Percentiles rank a stretch among this genome's conserved stretches.
phyloP scores from a whole-genome alignment of 169 alveolate species.

The Plasmodium relictum region DNA sequence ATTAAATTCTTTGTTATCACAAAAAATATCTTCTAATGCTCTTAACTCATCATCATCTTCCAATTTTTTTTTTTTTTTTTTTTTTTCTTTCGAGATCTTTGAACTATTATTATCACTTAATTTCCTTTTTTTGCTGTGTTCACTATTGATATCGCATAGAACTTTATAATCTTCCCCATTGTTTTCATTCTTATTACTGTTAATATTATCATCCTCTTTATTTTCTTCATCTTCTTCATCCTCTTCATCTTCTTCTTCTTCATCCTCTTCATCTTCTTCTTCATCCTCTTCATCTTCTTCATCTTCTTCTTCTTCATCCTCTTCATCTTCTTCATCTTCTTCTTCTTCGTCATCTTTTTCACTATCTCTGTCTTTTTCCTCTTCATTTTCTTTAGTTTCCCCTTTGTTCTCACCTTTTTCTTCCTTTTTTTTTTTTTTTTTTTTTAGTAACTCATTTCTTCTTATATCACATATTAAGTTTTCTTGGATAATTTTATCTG shows the following conservation, averaged over 20 bases:
- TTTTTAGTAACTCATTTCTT: background rate
- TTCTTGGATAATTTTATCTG: constrained; percentile 36
- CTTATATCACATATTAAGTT: background rate
- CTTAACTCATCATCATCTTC: constrained; percentile 38
- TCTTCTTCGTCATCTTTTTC: background rate
- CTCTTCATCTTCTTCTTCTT: constrained; percentile 38
- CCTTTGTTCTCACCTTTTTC: background rate
- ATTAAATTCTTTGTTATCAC: constrained; percentile 50
- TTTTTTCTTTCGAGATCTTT: background rate
- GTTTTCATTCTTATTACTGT: background rate
- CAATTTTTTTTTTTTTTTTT: constrained; percentile 8
- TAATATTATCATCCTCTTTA: constrained; percentile 45
- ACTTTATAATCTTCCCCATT: background rate
- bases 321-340: constrained; percentile 1
- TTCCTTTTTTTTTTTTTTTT: background rate
- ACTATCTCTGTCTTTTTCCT: background rate
- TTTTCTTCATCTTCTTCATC: constrained; percentile 33
- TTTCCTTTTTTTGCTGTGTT: constrained; percentile 4
- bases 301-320: background rate
- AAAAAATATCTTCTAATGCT: constrained; percentile 41
- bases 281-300: background rate
- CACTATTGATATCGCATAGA: background rate
- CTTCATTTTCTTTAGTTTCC: background rate
- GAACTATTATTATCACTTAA: constrained; percentile 4
- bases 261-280: constrained; percentile 38